Evolutionary conservation across 192 early-diverging fungal genomes (phyloP).

Genomic region (Coemansia sp.): DNA sequence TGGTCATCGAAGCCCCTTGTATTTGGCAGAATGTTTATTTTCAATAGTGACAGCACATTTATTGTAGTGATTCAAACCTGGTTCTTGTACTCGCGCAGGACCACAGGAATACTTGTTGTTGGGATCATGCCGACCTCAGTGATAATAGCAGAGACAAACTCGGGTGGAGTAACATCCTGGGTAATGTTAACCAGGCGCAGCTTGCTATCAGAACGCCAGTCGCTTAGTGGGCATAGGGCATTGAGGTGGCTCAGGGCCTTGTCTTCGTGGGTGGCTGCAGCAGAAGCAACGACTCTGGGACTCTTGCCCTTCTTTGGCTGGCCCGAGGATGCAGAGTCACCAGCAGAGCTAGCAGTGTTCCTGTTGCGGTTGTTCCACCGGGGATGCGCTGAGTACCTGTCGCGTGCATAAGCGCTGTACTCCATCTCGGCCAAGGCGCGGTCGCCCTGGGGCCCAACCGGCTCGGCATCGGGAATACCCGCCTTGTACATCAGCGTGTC

Average conservation of each 20-base stretch:
- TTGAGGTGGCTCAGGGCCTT: slow-evolving; percentile 19
- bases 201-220: slow-evolving; percentile 77
- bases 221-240: slow-evolving; percentile 41
- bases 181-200: slow-evolving; percentile 85
- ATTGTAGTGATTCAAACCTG: slow-evolving; percentile 14
- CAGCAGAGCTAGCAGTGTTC: slow-evolving; percentile 4
- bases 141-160: slow-evolving; percentile 86
- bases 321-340: slow-evolving; percentile 8
- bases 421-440: slow-evolving; percentile 43
- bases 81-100: slow-evolving; percentile 59
- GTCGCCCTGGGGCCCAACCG: slow-evolving; percentile 38
- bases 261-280: slow-evolving; percentile 27
- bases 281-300: slow-evolving; percentile 14
- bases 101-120: slow-evolving; percentile 81
- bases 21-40: too few species aligned
- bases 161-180: slow-evolving; percentile 95
- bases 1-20: too few species aligned
- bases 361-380: slow-evolving; percentile 49
- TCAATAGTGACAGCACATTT: too few species aligned
- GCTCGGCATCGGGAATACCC: slow-evolving; percentile 39
- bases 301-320: slow-evolving; percentile 26
- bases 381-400: slow-evolving; percentile 51
- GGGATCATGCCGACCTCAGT: slow-evolving; percentile 93
- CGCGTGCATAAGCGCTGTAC: slow-evolving; percentile 54
- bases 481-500: slow-evolving; percentile 72